Base-by-base conservation (phyloP, 768 basidiomycete genomes). In the Gloeopeniophorella convolvens region DNA sequence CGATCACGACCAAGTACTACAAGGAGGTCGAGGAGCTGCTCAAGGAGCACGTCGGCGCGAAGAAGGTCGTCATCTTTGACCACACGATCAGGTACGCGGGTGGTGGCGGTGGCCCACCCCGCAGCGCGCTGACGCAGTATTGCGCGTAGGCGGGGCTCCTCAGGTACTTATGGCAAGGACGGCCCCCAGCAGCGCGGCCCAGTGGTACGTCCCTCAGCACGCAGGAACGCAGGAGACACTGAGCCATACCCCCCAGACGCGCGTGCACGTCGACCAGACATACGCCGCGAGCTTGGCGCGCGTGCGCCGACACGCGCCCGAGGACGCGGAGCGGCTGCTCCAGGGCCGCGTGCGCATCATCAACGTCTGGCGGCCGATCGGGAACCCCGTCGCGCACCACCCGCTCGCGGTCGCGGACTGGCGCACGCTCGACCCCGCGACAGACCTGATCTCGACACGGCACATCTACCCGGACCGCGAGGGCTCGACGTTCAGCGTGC, bases 341-440 rank as follows among this genome's bases (percentile, higher is more conserved):
- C 63, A 69, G 49, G 61, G 65, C 11, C 70, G 73, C 42, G 64
- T 66, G 26, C 70, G 68, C 42, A 71, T 74, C 57, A 71, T 75
- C 59, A 75, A 75, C 53, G 68, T 74, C 42, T 73, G 73, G 73
- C 70, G 73, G 23, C 73, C 72, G 4, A 72, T 74, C 44, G 61
- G 33, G 34, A 58, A 73, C 55, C 56, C 68, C 10, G 72, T 68
- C 31, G 64, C 64, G 23, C 68, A 74, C 56, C 56, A 64, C 20
- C 73, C 73, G 10, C 67, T 75, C 37, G 71, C 68, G 4, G 59
- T 72, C 4, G 66, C 66, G 1, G 73, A 75, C 60, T 75, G 66
- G 61, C 69, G 68, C 31, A 51, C 58, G 12, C 44, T 74, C 48
- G 62, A 74, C 57, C 53, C 56, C 16, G 59, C 61, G 18, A 50